Evolutionary conservation across 257 asterid genomes (phyloP), one percentile per base, ranked within the genome.

Genomic region (Osmanthus fragrans): DNA sequence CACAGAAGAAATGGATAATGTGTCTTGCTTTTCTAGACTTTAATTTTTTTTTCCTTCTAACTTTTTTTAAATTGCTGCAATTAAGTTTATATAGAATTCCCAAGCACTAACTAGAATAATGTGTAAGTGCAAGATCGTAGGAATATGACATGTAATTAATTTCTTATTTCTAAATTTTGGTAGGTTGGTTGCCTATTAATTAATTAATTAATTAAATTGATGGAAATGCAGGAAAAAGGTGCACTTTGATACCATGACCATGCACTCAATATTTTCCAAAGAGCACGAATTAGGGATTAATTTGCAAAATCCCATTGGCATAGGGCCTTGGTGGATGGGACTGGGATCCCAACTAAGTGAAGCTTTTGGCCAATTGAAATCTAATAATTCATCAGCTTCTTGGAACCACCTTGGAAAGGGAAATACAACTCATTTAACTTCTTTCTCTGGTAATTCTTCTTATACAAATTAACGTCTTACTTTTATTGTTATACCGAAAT

Each of bases 371-470:
- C 56, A 47, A 4, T 56, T n/a, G n/a, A 56, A 56, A 56, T 56
- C 65, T 56, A n/a, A 56, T n/a, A n/a, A 56, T 56, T 56, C 65
- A 56, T 56, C 65, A n/a, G 27, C 65, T 56, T 56, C 65, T 56
- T 7, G 25, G 27, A 56, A 18, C 65, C 65, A 56, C 11, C 33
- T 60, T 29, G 68, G 33, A 60, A 60, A 23, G 33, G 76, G 73
- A 13, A 82, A 54, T 23, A 10, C 73, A 34, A 71, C 81, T 72
- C 83, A 73, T 45, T 85, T 82, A 82, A 82, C 85, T 70, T 84
- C 83, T 71, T 80, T 82, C 72, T 69, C 86, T 32, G 88, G 89
- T 85, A 82, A 72, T n/a, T 32, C 64, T 54, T 54, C 25, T n/a
- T 4, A 54, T 5, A 16, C 64, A 54, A 19, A 16, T 7, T 19